Evolutionary conservation across 1,284 basidiomycete genomes (phyloP).

Genomic region (Moesziomyces antarcticus): DNA sequence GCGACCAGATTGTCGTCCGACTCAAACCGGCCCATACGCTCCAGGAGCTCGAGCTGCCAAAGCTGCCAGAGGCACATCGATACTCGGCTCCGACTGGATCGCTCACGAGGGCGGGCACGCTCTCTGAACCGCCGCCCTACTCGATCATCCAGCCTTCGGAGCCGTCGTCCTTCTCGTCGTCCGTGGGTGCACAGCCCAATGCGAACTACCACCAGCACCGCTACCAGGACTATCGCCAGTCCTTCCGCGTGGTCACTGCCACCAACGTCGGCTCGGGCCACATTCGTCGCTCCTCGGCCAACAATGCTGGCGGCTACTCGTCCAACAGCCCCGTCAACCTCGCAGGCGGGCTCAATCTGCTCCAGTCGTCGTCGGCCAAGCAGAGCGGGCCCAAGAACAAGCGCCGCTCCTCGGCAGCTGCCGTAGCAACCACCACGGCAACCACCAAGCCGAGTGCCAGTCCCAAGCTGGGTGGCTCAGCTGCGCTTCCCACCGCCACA

Average conservation of each 20-base stretch:
- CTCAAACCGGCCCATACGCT: slow-evolving; percentile 44
- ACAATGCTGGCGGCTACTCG: slow-evolving; percentile 7
- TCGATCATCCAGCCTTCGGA: slow-evolving; percentile 56
- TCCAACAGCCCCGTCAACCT: slow-evolving; percentile 18
- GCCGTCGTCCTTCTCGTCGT: slow-evolving; percentile 65
- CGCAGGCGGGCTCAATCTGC: slow-evolving; percentile 27
- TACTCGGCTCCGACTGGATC: slow-evolving; percentile 53
- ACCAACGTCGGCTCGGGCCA: slow-evolving; percentile 43
- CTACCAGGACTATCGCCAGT: slow-evolving; percentile 57
- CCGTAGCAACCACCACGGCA: not conserved
- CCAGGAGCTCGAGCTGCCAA: slow-evolving; percentile 57
- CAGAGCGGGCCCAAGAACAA: slow-evolving; percentile 15
- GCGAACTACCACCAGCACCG: slow-evolving; percentile 62
- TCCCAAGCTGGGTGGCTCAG: slow-evolving; percentile 24
- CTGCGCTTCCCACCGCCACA: slow-evolving; percentile 1
- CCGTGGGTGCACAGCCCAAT: slow-evolving; percentile 62
- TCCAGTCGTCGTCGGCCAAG: slow-evolving; percentile 18
- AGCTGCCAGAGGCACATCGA: slow-evolving; percentile 44
- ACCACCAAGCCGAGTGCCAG: slow-evolving; percentile 23
- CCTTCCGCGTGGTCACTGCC: slow-evolving; percentile 59
- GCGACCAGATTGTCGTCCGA: slow-evolving; percentile 62
- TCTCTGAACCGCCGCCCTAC: slow-evolving; percentile 56
- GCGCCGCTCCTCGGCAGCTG: slow-evolving; percentile 18
- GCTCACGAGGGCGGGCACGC: slow-evolving; percentile 46
- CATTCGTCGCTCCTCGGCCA: slow-evolving; percentile 19